Conservation (phyloP, 1,284 basidiomycete genomes). For the Leccinum proximum region DNA sequence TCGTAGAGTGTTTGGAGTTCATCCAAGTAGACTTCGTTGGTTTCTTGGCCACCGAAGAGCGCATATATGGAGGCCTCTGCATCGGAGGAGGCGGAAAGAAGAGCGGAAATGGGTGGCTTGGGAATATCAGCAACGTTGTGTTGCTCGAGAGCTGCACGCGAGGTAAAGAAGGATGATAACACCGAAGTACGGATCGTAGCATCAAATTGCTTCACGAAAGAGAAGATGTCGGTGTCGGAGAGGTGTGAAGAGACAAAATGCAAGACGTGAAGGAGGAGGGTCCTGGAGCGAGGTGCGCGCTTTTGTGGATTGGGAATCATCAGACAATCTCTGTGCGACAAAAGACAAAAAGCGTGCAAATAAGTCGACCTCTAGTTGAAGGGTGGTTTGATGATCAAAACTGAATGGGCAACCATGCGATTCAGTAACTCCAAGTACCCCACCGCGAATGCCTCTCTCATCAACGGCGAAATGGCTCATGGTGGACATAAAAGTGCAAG, state of each 20-base stretch:
- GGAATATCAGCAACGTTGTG: constrained; percentile 59
- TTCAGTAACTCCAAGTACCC: no score
- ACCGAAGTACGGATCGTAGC: constrained; percentile 75
- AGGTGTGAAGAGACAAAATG: constrained; percentile 83
- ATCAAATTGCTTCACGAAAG: constrained; percentile 75
- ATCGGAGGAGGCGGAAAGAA: constrained; percentile 68
- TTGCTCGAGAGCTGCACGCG: constrained; percentile 71
- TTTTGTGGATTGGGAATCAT: constrained; percentile 47
- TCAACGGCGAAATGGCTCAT: constrained; percentile 6
- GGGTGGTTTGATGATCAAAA: constrained; percentile 46
- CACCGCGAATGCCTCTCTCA: neutral
- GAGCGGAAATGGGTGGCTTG: constrained; percentile 64
- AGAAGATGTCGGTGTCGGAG: constrained; percentile 73
- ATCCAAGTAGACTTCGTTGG: constrained; percentile 97
- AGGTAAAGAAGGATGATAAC: constrained; percentile 79
- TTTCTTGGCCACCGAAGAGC: constrained; percentile 98
- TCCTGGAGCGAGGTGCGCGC: constrained; percentile 48
- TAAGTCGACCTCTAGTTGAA: constrained; percentile 72
- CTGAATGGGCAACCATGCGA: no score
- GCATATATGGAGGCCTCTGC: constrained; percentile 86
- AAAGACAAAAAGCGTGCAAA: constrained; percentile 80
- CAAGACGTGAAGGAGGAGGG: constrained; percentile 68
- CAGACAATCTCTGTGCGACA: constrained; percentile 57
- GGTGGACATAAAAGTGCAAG: constrained; percentile 10
- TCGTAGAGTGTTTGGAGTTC: constrained; percentile 93